Percentiles rank a stretch among this genome's conserved stretches.
Evolutionary conservation across 1,284 basidiomycete species (phyloP).

Genomic region (Puccinia coronata): DNA sequence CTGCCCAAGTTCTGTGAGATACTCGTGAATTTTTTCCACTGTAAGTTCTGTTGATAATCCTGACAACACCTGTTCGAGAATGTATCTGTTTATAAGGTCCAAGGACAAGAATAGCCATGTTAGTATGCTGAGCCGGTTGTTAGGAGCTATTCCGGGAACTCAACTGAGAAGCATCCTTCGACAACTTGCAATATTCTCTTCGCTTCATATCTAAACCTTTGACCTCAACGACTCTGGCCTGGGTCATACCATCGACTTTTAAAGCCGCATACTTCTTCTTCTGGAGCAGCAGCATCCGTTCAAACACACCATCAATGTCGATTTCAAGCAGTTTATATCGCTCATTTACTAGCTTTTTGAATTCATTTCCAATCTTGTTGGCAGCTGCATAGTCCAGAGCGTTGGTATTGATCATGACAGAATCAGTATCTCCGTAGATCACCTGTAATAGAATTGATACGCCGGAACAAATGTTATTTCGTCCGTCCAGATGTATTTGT

Average conservation of each 20-base stretch:
- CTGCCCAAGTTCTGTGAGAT: constrained; percentile 73
- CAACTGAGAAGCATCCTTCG: constrained; percentile 87
- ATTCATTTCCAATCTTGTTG: constrained; percentile 82
- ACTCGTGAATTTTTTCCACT: constrained; percentile 89
- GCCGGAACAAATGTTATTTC: not conserved
- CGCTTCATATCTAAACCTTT: constrained; percentile 99
- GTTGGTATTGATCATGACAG: constrained; percentile 97
- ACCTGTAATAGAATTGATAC: constrained; percentile 68
- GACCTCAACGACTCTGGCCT: constrained; percentile 66
- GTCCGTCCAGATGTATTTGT: not conserved
- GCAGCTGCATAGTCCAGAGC: constrained; percentile 84
- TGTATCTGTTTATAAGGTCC: constrained; percentile 65
- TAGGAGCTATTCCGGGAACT: constrained; percentile 56
- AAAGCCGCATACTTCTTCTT: constrained; percentile 99
- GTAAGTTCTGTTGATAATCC: constrained; percentile 87
- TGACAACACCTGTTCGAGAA: constrained; percentile 85
- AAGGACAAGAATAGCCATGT: not conserved
- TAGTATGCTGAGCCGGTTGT: not conserved
- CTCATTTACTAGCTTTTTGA: constrained; percentile 96
- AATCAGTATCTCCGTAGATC: constrained; percentile 98
- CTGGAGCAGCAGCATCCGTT: constrained; percentile 86
- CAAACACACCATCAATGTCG: constrained; percentile 91
- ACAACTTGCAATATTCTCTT: constrained; percentile 87
- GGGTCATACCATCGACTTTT: constrained; percentile 68
- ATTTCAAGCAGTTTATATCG: constrained; percentile 94